These are phyloP conservation scores for Cyberlindnera japonica DNA, from an alignment of 805 yeast species.

Conservation along the genomic window DNA sequence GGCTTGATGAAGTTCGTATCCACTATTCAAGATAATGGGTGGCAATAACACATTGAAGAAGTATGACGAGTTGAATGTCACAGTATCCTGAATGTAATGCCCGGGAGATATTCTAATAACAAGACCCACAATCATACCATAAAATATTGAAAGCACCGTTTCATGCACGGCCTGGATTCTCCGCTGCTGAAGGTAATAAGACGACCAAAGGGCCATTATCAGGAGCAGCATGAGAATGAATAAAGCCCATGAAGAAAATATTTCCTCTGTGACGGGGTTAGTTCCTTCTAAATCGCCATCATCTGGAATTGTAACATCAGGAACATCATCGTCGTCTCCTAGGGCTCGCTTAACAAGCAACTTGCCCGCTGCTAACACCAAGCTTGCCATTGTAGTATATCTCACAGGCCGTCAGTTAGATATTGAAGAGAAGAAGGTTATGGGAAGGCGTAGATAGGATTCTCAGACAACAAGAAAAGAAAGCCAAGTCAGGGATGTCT, in stretches of 20 bases:
- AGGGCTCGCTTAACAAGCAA: slow-evolving; percentile 26
- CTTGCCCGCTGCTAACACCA: slow-evolving; percentile 22
- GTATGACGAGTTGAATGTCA: slow-evolving; percentile 89
- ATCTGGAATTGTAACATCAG: slow-evolving; percentile 37
- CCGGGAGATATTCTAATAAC: slow-evolving; percentile 91
- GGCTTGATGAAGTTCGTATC: slow-evolving; percentile 93
- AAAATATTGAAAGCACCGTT: slow-evolving; percentile 91
- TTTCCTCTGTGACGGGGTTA: slow-evolving; percentile 90
- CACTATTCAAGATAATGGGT: slow-evolving; percentile 93
- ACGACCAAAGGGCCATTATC: slow-evolving; percentile 90
- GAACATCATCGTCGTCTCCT: slow-evolving; percentile 30
- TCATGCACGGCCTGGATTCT: slow-evolving; percentile 96
- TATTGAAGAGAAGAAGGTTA: no score
- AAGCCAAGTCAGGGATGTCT: no score
- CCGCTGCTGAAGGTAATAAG: slow-evolving; percentile 86
- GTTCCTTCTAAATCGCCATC: slow-evolving; percentile 55
- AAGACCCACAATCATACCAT: slow-evolving; percentile 94
- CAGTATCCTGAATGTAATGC: slow-evolving; percentile 94
- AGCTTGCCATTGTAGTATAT: slow-evolving; percentile 25
- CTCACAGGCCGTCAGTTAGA: no score
- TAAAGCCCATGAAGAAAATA: slow-evolving; percentile 95
- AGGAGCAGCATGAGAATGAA: slow-evolving; percentile 78
- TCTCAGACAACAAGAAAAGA: no score
- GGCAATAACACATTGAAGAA: slow-evolving; percentile 93
- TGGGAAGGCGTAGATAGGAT: no score